Evolutionary conservation across 2,329 filamentous ascomycete species (phyloP), one percentile per base, ranked within the genome.

Genomic region (Cladosporium oxysporum): DNA sequence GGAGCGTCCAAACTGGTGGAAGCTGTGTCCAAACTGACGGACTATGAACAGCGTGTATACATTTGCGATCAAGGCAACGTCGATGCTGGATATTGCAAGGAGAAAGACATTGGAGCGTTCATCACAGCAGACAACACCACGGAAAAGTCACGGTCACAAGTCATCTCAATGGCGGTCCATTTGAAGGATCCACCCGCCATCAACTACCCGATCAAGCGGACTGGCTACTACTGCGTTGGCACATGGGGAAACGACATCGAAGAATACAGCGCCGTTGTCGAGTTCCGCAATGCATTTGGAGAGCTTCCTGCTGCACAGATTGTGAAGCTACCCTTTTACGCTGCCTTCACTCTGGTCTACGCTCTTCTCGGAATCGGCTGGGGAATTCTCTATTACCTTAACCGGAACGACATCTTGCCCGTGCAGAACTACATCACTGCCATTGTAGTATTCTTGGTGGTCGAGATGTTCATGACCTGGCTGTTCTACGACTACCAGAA

Each of bases 361-460:
- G 93, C 93, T 59, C 85, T 98, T 23, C 87, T 98, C 71, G 89
- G 88, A 68, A 88, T 88, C 14, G 94, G 93, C 78, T 99, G 95
- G 95, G 92, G 87, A 11, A 97, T 97, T 79, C 84, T 98, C 26
- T 98, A 99, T 80, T 93, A 93, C 74, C 93, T 97, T 78, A 92
- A 99, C 78, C 87, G 94, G 67, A 88, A 91, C 74, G 95, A 99
- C 78, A 98, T 99, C 69, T 82, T 99, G 75, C 90, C 96, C 18
- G 95, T 99, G 2, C 95, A 99, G 79, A 99, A 99, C 78, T 99
- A 99, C 79, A 98, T 99, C 73, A 99, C 95, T 0, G 94, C 95
- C 11, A 99, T 98, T 67, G 83, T 99, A 59, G 88, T 95, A 62
- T 99, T 99, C 81, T 82, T 99, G 52, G 92, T 98, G 18, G 81